Base-by-base conservation (phyloP, 2,329 filamentous ascomycete genomes). In the Fusarium aywerte region DNA sequence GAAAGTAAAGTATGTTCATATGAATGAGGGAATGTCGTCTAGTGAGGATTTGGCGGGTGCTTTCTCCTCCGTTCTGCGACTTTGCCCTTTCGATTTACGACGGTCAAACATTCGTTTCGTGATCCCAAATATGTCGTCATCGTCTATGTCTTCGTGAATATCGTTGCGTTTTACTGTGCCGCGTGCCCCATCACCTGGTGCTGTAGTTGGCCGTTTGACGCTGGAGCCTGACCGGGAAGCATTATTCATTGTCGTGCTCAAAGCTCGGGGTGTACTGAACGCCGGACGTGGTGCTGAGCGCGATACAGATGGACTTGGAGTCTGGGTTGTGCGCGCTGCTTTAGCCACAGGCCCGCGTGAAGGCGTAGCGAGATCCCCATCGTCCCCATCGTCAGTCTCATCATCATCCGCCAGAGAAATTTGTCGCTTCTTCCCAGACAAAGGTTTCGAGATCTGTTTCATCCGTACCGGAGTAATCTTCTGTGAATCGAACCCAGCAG, bases 11-110 rank as follows among this genome's bases (percentile, higher is more conserved):
- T n/a, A 13, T 42, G 42, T 33, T 77, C 64, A 80, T 61, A 79
- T 65, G 60, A 80, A 80, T 6, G 76, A 75, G 7, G 78, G 78
- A 59, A 80, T 80, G n/a, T 71, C 71, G 39, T 77, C 74, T n/a
- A 70, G 67, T 7, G 68, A 58, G 9, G 62, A 45, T 16, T 58
- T 73, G 12, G 60, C 13, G 3, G 65, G 38, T 21, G 58, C 40
- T 27, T 36, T 61, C 5, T 67, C 64, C 53, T 62, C 59, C 2
- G 55, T 31, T 20, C 57, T 75, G 47, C 68, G 72, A 5, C 73
- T 50, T 35, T 77, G 67, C 10, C 76, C 75, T 25, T 72, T 72
- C 7, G 77, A 76, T 50, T 75, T 73, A 44, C 74, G 69, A 16
- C 78, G 72, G 23, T 69, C 68, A 38, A 74, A 61, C 44, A 72